Evolutionary conservation across 768 basidiomycete species (phyloP), one percentile per base, ranked within the genome.

Genomic region (Tremella fuciformis): DNA sequence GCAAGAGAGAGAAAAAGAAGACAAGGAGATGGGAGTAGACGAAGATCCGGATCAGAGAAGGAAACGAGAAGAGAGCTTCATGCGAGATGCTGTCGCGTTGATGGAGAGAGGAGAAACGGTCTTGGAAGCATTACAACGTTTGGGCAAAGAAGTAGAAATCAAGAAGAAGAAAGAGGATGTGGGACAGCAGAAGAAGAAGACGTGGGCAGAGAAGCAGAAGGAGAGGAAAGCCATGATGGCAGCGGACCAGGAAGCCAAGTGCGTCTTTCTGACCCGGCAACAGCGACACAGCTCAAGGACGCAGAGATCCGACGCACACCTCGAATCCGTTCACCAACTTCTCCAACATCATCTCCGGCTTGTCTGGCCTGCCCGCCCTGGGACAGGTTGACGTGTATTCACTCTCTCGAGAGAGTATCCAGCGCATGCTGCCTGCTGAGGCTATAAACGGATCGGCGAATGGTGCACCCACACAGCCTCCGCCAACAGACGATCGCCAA

Each of bases 51-150:
- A 61, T 34, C 59, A 58, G n/a, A 60, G 64, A 16, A 69, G 64
- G 29, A 62, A 67, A 50, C 56, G 62, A 46, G 75, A 76, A 44
- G 52, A 54, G 50, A 56, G 53, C 38, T 46, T 77, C 58, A 63
- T 80, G 59, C 67, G 70, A 48, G 76, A 76, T 15, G 80, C 98
- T 1, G 79, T 96, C 1, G 79, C 80, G 8, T 80, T 88, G 77
- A 82, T 98, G 69, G 88, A 88, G 77, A 86, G 88, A 67, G 91
- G 92, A 1, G 96, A 98, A 77, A 89, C 89, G 0, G 87, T 97
- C 1, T 79, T 97, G 29, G 88, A 91, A 71, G 90, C 91, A 13
- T 77, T 99, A 47, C 88, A 91, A 66, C 83, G 96, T 18, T 78
- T 98, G 3, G 94, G 94, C 9, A 78, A 63, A 15, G 67, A 68